Percentiles rank a stretch among this genome's conserved stretches.
Conservation (phyloP, 1,284 basidiomycete species). For the Puccinia polysora region DNA sequence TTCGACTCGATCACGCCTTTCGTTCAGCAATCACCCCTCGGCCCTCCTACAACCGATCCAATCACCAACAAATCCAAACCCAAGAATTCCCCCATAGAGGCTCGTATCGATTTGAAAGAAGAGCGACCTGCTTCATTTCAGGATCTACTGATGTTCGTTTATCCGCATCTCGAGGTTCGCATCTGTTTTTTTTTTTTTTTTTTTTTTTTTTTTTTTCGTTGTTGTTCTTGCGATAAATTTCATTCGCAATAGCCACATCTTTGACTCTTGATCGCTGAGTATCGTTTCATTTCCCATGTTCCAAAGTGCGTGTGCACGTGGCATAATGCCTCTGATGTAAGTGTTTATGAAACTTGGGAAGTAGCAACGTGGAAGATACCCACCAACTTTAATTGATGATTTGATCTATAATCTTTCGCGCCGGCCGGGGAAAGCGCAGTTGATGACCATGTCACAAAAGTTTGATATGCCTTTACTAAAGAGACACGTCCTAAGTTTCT, state of each 20-base stretch:
- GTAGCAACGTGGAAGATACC: too few species aligned
- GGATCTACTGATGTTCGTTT: slow-evolving; percentile 77
- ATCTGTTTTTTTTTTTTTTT: neutral
- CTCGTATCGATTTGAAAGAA: slow-evolving; percentile 35
- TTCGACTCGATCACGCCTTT: neutral
- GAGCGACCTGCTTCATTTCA: slow-evolving; percentile 66
- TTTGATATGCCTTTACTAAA: slow-evolving; percentile 75
- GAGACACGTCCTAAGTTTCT: slow-evolving; percentile 72
- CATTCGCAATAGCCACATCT: slow-evolving; percentile 24
- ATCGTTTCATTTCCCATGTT: too few species aligned
- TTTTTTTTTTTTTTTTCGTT: neutral
- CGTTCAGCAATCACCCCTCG: neutral
- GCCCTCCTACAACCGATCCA: neutral
- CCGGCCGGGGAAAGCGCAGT: too few species aligned
- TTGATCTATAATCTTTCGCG: neutral
- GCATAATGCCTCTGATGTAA: slow-evolving; percentile 43
- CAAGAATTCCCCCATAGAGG: slow-evolving; percentile 19
- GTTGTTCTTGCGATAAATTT: slow-evolving; percentile 1
- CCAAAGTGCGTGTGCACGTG: slow-evolving; percentile 44
- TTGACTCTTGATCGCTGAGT: too few species aligned
- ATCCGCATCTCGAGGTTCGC: slow-evolving; percentile 59
- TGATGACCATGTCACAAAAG: slow-evolving; percentile 76
- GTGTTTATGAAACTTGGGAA: too few species aligned
- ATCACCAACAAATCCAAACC: neutral
- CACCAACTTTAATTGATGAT: slow-evolving; percentile 59